These are phyloP conservation scores for Colletotrichum higginsianum DNA, from an alignment of 2,329 filamentous ascomycete genomes.

Conservation along the genomic window DNA sequence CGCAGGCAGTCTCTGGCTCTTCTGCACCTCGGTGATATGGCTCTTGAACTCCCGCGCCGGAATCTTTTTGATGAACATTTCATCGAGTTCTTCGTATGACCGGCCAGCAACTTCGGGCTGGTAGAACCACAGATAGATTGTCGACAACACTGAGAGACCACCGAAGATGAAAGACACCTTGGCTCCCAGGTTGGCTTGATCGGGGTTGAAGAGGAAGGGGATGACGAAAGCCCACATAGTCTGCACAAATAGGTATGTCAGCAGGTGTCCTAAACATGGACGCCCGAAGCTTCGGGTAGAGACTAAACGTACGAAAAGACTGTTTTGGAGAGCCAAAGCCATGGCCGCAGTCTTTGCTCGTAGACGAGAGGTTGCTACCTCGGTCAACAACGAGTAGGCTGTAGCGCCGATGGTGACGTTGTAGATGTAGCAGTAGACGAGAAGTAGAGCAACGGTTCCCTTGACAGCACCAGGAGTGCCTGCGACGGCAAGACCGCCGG, in stretches of 20 bases:
- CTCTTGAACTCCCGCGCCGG: conserved; percentile 46
- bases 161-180: conserved; percentile 60
- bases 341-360: conserved; percentile 58
- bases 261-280: background rate
- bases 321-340: conserved; percentile 53
- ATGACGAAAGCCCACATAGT: conserved; percentile 45
- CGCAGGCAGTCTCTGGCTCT: conserved; percentile 6
- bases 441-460: conserved; percentile 53
- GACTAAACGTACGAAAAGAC: conserved; percentile 45
- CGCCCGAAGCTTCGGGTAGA: background rate
- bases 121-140: conserved; percentile 50
- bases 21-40: conserved; percentile 29
- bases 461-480: conserved; percentile 41
- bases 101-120: conserved; percentile 53
- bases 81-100: conserved; percentile 46
- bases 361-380: conserved; percentile 55
- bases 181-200: conserved; percentile 54
- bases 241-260: conserved; percentile 4
- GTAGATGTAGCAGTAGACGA: conserved; percentile 57
- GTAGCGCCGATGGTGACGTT: conserved; percentile 58
- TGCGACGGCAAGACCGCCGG: conserved; percentile 48
- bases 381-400: conserved; percentile 55
- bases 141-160: conserved; percentile 48
- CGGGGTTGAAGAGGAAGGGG: conserved; percentile 49
- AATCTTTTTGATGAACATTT: conserved; percentile 45